Evolutionary conservation across 2,329 filamentous ascomycete genomes (phyloP), one percentile per base, ranked within the genome.

Genomic region (Dactylellina leptospora): DNA sequence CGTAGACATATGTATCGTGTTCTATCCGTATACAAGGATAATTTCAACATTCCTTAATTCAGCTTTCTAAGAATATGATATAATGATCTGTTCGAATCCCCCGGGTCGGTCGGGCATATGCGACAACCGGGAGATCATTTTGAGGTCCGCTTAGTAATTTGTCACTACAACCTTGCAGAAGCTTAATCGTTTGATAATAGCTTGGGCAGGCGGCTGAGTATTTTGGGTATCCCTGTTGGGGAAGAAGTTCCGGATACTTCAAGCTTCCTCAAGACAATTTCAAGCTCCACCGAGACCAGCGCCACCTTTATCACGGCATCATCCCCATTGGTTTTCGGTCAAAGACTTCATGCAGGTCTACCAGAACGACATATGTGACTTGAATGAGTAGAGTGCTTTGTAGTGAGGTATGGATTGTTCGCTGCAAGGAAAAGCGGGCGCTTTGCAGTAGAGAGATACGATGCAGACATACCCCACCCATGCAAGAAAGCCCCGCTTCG

Each of bases 401-500:
- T n/a, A n/a, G 13, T 11, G 36, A 40, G 36, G 11, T 11, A 16
- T n/a, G 36, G 8, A 40, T 16, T 40, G 11, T 18, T 20, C 13
- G 18, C 50, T 61, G 58, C 58, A 61, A 25, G 33, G 8, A 33
- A 61, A 61, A 61, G 55, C 44, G 44, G 22, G 36, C 44, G 44
- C 55, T 51, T 61, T 61, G 44, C 25, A 61, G 28, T 30, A 50
- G 28, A 53, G 40, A 47, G 51, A 40, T 40, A 11, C 13, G 36
- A n/a, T n/a, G n/a, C 13, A 40, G 5, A 40, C 36, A n/a, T 40
- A 36, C 40, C 47, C 56, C 40, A 55, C 50, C 27, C 60, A 48
- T 58, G 40, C 38, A 58, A 20, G 16, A 18, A 45, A 45, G 53
- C 50, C 60, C 60, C 60, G 60, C 60, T 42, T 64, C 33, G 25